Evolutionary conservation across 257 asterid species (phyloP), one percentile per base, ranked within the genome.

Genomic region (Solanum rostratum): DNA sequence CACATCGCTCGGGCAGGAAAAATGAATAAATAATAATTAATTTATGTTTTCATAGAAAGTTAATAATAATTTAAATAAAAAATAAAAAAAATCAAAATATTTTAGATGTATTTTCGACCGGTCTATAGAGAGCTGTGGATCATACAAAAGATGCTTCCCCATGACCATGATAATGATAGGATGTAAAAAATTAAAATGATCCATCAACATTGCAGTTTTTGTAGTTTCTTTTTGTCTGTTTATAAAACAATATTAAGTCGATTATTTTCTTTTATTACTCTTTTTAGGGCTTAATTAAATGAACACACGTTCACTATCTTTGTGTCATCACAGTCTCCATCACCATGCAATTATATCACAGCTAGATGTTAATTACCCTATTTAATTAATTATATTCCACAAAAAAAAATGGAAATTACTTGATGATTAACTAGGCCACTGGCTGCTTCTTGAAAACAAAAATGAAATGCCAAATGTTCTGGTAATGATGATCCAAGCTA

Each of bases 211-310:
- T 54, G 79, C 80, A 71, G 30, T 68, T 52, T 86, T 89, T 89
- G 92, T 90, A 86, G 87, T 54, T 87, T 70, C 5, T 85, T 74
- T 86, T 87, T 88, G 88, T 87, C 88, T 43, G 54, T 37, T 24
- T 3, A 60, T 41, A 59, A 11, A n/a, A 55, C 18, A 57, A 8
- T 57, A n/a, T 60, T 60, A 22, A 24, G 29, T 49, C 46, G 15
- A 20, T 85, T 84, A 68, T 81, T 84, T 70, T 7, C 13, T 1
- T 74, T 74, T 24, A 24, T 33, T 33, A 66, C 33, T 33, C 14
- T 18, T 33, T 8, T 74, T 46, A 74, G 43, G 10, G 43, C 2
- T 19, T 74, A 49, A 76, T 24, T 74, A 46, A 76, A 74, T 74
- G 37, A 39, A 6, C 43, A 46, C 60, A 49, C 24, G 1, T 49